These are phyloP conservation scores for Geranomyces michiganensis DNA, from an alignment of 192 early-diverging fungal species.

Conservation along the genomic window DNA sequence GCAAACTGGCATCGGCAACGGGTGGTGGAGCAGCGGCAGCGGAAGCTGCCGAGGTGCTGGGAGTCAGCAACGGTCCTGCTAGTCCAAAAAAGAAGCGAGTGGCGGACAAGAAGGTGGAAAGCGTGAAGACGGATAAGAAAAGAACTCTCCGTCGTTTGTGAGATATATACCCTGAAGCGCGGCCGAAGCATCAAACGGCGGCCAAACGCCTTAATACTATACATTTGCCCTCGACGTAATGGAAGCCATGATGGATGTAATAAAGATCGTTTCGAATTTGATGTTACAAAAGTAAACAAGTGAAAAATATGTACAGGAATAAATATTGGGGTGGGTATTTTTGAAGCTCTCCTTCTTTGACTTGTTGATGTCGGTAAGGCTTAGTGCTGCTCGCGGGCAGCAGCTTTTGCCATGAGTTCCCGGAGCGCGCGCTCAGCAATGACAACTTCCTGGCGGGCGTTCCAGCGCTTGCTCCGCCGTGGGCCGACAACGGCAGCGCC, in stretches of 20 bases:
- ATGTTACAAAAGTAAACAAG: too few relatives aligned
- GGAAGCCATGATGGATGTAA: too few relatives aligned
- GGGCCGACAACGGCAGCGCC: background rate
- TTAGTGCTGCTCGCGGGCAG: background rate
- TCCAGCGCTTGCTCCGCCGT: conserved; percentile 21
- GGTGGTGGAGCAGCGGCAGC: background rate
- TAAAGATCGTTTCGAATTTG: too few relatives aligned
- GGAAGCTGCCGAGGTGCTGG: conserved; percentile 12
- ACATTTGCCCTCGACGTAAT: too few relatives aligned
- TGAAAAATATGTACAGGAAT: too few relatives aligned
- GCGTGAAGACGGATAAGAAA: conserved; percentile 40
- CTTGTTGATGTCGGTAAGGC: too few relatives aligned
- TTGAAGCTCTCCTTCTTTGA: too few relatives aligned
- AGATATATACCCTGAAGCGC: too few relatives aligned
- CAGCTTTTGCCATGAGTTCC: background rate
- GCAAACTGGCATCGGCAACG: background rate
- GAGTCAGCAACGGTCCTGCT: conserved; percentile 17
- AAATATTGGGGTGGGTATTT: too few relatives aligned
- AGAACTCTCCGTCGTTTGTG: conserved; percentile 26
- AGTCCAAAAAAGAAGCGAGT: conserved; percentile 30
- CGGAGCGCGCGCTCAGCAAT: background rate
- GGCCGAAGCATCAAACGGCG: too few relatives aligned
- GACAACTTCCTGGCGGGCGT: conserved; percentile 7
- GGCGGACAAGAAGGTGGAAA: conserved; percentile 34
- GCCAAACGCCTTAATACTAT: too few relatives aligned